phyloP scores from a whole-genome alignment of 768 basidiomycete species.

The Leccinum ochraceum region DNA sequence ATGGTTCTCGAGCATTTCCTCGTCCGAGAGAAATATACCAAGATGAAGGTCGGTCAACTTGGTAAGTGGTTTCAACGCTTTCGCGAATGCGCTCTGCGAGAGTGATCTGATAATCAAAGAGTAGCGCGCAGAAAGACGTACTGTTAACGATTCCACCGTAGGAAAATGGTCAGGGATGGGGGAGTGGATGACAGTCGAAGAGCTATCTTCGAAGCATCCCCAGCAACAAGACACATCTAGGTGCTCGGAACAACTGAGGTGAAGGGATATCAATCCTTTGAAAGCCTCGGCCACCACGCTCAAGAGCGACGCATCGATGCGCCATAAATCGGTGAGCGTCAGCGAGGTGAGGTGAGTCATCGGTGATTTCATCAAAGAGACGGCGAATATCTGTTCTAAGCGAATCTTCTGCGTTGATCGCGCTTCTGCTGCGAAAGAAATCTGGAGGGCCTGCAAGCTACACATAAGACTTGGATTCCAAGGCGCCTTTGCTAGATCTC shows the following conservation, averaged over 20 bases:
- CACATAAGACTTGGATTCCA: slow-evolving; percentile 34
- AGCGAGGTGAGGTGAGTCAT: slow-evolving; percentile 46
- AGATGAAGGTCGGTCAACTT: slow-evolving; percentile 53
- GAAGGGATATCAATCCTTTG: slow-evolving; percentile 46
- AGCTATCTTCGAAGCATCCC: slow-evolving; percentile 63
- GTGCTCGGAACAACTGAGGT: slow-evolving; percentile 60
- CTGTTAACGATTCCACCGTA: slow-evolving; percentile 47
- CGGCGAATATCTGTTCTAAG: slow-evolving; percentile 35
- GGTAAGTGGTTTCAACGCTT: slow-evolving; percentile 45
- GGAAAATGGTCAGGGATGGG: slow-evolving; percentile 56
- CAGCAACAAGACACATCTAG: slow-evolving; percentile 61
- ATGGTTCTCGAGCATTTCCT: slow-evolving; percentile 49
- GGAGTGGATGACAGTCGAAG: slow-evolving; percentile 56
- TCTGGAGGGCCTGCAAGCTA: slow-evolving; percentile 39
- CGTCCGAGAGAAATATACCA: slow-evolving; percentile 63
- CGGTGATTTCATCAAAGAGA: slow-evolving; percentile 26
- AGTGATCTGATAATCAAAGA: slow-evolving; percentile 7
- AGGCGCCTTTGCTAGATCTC: slow-evolving; percentile 20
- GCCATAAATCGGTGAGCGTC: slow-evolving; percentile 54
- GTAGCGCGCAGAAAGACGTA: slow-evolving; percentile 36
- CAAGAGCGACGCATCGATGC: slow-evolving; percentile 53
- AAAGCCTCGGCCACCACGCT: slow-evolving; percentile 46
- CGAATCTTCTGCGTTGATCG: slow-evolving; percentile 45
- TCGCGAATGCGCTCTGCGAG: slow-evolving; percentile 43
- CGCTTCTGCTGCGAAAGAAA: slow-evolving; percentile 46